phyloP scores from a whole-genome alignment of 306 rosid genomes.

The Citrullus amarus region DNA sequence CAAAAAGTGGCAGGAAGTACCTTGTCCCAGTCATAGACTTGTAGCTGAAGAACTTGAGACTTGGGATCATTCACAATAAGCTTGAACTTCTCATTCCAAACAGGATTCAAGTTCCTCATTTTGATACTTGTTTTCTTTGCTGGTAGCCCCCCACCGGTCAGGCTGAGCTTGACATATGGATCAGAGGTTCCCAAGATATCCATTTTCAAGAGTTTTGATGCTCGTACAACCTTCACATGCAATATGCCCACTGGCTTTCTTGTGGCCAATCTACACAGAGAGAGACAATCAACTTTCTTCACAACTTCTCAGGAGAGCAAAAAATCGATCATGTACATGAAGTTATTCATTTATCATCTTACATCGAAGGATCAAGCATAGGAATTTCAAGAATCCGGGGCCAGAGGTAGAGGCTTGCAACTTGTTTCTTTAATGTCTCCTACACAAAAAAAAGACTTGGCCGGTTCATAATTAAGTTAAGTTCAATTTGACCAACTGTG shows the following conservation, averaged over 20 bases:
- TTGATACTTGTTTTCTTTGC: constrained; percentile 67
- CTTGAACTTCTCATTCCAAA: constrained; percentile 92
- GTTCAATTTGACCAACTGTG: neutral
- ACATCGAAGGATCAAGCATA: constrained; percentile 64
- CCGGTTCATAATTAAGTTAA: constrained; percentile 2
- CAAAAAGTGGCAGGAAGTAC: constrained; percentile 18
- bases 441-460: constrained; percentile 20
- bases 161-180: constrained; percentile 77
- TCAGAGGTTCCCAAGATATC: constrained; percentile 84
- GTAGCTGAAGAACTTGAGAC: constrained; percentile 76
- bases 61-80: constrained; percentile 69
- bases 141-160: constrained; percentile 63
- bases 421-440: constrained; percentile 65
- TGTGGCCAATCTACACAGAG: constrained; percentile 34
- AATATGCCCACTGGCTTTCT: constrained; percentile 90
- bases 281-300: neutral
- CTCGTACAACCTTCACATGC: constrained; percentile 82
- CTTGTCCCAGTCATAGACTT: constrained; percentile 97
- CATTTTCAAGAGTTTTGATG: constrained; percentile 64
- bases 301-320: neutral
- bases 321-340: neutral
- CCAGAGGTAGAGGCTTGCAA: constrained; percentile 79
- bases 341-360: constrained; percentile 15
- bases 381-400: constrained; percentile 68
- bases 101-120: constrained; percentile 75